Percentiles rank a stretch among this genome's conserved stretches.
Evolutionary conservation across 1,284 basidiomycete genomes (phyloP).

Genomic region (Cryptococcus wingfieldii): DNA sequence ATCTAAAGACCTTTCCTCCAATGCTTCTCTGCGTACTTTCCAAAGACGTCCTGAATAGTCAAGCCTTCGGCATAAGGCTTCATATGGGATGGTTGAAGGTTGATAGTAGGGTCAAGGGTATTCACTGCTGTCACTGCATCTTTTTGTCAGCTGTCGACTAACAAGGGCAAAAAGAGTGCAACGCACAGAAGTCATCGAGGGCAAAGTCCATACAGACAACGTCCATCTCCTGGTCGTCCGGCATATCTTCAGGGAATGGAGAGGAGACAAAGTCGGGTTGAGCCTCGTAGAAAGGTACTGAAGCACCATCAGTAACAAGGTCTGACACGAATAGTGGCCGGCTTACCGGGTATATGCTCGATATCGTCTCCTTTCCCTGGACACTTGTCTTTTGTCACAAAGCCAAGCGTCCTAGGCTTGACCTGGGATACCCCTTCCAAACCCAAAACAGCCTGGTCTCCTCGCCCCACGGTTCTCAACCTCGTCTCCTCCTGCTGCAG

Average conservation of each 20-base stretch:
- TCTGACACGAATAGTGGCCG: not conserved
- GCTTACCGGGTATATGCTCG: constrained; percentile 42
- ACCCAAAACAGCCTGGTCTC: not conserved
- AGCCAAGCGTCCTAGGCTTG: constrained; percentile 36
- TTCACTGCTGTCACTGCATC: constrained; percentile 35
- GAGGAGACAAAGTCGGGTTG: constrained; percentile 37
- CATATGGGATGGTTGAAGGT: constrained; percentile 28
- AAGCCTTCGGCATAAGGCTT: constrained; percentile 40
- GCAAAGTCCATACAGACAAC: constrained; percentile 48
- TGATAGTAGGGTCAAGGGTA: constrained; percentile 29
- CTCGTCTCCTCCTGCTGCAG: not conserved
- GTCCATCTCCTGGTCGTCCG: constrained; percentile 36
- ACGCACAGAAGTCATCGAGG: constrained; percentile 45
- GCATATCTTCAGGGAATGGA: constrained; percentile 31
- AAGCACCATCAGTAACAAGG: not conserved
- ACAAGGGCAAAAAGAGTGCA: not conserved
- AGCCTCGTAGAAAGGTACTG: not conserved
- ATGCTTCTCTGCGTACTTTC: constrained; percentile 34
- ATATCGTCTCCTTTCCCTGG: constrained; percentile 44
- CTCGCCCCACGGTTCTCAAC: not conserved
- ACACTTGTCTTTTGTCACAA: constrained; percentile 45
- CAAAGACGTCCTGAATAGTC: constrained; percentile 40
- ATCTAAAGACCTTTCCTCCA: constrained; percentile 7
- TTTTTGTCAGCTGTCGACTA: not conserved
- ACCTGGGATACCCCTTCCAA: not conserved